These are phyloP conservation scores for Blastobotrys elegans DNA, from an alignment of 1,139 yeast genomes.

Conservation along the genomic window DNA sequence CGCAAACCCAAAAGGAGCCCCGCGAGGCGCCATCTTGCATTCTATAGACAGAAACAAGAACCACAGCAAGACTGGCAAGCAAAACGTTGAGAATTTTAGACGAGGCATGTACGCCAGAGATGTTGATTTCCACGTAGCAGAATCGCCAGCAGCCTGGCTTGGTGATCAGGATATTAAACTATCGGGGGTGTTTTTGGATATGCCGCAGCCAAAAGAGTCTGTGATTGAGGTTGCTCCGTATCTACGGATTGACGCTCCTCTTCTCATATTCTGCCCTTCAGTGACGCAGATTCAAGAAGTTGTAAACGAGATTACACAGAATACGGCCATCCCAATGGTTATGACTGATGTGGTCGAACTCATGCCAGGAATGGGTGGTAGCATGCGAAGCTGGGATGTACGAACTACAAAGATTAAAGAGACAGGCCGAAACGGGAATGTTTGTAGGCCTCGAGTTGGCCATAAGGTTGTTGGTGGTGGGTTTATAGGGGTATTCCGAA, in stretches of 20 bases:
- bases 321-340: slow-evolving; percentile 33
- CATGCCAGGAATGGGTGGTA: slow-evolving; percentile 44
- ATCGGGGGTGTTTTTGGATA: slow-evolving; percentile 41
- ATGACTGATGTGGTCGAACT: slow-evolving; percentile 39
- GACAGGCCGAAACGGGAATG: slow-evolving; percentile 38
- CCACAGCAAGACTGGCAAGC: slow-evolving; percentile 39
- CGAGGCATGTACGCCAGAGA: slow-evolving; percentile 41
- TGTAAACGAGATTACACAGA: slow-evolving; percentile 34
- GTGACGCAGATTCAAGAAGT: slow-evolving; percentile 38
- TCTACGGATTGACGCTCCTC: slow-evolving; percentile 39
- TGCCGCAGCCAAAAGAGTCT: slow-evolving; percentile 40
- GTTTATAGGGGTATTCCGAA: slow-evolving; percentile 37
- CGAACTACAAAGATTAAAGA: slow-evolving; percentile 37
- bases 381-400: slow-evolving; percentile 28
- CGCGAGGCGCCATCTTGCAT: slow-evolving; percentile 42
- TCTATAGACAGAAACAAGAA: slow-evolving; percentile 38
- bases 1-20: slow-evolving; percentile 31
- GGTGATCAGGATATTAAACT: slow-evolving; percentile 16
- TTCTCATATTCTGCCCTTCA: slow-evolving; percentile 44
- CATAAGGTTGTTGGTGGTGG: slow-evolving; percentile 45
- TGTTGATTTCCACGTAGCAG: slow-evolving; percentile 41
- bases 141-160: slow-evolving; percentile 42
- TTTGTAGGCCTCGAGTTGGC: slow-evolving; percentile 47
- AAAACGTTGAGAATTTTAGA: slow-evolving; percentile 36
- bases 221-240: slow-evolving; percentile 32